Percentiles rank a stretch among this genome's conserved stretches.
Conservation (phyloP, 2,329 filamentous ascomycete genomes). For the Alternaria novae-zelandiae region DNA sequence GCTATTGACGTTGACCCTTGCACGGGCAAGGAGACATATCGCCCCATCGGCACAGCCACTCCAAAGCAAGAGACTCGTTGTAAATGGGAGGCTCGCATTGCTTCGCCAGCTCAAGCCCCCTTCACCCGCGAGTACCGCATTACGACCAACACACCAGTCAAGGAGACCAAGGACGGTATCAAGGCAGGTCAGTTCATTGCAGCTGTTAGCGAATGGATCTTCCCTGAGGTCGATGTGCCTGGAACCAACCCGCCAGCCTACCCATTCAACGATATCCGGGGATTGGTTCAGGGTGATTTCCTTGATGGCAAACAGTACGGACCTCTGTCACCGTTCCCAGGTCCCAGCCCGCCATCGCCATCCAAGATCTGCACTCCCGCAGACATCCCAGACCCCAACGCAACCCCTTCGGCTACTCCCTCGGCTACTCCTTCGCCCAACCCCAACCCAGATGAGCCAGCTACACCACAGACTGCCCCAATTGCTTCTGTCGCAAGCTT, state of each 20-base stretch:
- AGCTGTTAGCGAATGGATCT: slow-evolving; percentile 54
- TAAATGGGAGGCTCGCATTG: slow-evolving; percentile 50
- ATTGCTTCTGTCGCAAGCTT: slow-evolving; percentile 26
- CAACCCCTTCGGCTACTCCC: slow-evolving; percentile 3
- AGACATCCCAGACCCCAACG: slow-evolving; percentile 25
- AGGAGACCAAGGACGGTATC: slow-evolving; percentile 49
- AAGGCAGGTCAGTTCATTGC: slow-evolving; percentile 52
- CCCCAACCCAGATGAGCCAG: slow-evolving; percentile 5
- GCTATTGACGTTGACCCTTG: slow-evolving; percentile 54
- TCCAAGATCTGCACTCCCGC: slow-evolving; percentile 31
- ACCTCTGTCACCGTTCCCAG: slow-evolving; percentile 49
- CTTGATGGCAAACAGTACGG: slow-evolving; percentile 44
- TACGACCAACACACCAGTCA: slow-evolving; percentile 41
- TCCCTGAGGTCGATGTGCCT: slow-evolving; percentile 51
- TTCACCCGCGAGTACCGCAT: slow-evolving; percentile 54
- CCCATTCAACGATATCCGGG: slow-evolving; percentile 43
- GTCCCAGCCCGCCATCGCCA: slow-evolving; percentile 31
- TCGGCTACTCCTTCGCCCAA: not conserved
- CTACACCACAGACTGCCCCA: slow-evolving; percentile 14
- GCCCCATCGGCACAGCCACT: slow-evolving; percentile 43
- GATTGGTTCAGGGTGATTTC: slow-evolving; percentile 42
- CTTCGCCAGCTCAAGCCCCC: slow-evolving; percentile 30
- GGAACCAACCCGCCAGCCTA: slow-evolving; percentile 42
- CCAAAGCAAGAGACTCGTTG: slow-evolving; percentile 45
- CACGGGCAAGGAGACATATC: slow-evolving; percentile 48